A percentile compares a stretch with the other conserved stretches of the same genome.
Conservation (phyloP, 148 eudicot genomes). For the Rheum nobile region DNA sequence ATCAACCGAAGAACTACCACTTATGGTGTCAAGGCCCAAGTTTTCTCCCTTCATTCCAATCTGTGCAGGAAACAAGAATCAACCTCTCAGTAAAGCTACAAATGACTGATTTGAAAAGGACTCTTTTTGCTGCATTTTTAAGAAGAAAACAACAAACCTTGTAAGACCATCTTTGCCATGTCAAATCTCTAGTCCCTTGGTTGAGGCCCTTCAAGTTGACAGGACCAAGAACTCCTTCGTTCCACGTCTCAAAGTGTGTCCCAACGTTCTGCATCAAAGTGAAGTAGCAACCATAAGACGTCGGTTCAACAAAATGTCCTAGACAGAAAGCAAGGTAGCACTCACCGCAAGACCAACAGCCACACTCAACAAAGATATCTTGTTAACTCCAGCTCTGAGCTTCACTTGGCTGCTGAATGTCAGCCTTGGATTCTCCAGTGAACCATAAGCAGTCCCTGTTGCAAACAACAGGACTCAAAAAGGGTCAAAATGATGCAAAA, state of each 20-base stretch:
- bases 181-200: constrained; percentile 38
- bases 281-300: neutral
- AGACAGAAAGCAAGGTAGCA: constrained; percentile 3
- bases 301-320: neutral
- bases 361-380: constrained; percentile 61
- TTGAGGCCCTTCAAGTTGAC: constrained; percentile 46
- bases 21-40: neutral
- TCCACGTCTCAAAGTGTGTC: constrained; percentile 47
- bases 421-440: constrained; percentile 48
- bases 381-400: constrained; percentile 59
- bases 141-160: constrained; percentile 26
- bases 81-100: neutral
- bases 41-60: constrained; percentile 8
- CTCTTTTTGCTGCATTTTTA: neutral
- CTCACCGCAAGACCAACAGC: constrained; percentile 85
- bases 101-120: neutral
- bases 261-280: constrained; percentile 21
- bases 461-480: neutral
- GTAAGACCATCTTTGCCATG: constrained; percentile 60
- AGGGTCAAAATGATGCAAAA: neutral
- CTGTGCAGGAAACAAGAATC: neutral
- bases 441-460: constrained; percentile 56
- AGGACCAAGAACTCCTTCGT: constrained; percentile 58
- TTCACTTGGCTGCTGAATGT: constrained; percentile 51
- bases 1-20: constrained; percentile 1